phyloP scores from a whole-genome alignment of 2,329 filamentous ascomycete genomes.

The Camillea tinctor region DNA sequence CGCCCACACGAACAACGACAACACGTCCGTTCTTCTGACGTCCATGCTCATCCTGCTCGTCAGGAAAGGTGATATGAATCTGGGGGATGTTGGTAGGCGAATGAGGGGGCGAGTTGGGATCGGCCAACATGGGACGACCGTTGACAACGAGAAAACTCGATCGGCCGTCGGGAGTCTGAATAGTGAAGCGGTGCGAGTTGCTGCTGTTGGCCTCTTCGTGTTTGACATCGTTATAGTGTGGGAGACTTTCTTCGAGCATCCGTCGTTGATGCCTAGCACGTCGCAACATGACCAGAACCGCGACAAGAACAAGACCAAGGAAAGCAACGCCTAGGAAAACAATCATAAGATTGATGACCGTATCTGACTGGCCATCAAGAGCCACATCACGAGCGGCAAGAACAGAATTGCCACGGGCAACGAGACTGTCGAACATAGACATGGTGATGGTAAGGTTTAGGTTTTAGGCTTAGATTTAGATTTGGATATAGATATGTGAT shows the following conservation, averaged over 20 bases:
- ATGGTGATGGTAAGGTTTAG: slow-evolving; percentile 23
- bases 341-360: slow-evolving; percentile 75
- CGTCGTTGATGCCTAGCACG: slow-evolving; percentile 54
- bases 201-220: slow-evolving; percentile 51
- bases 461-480: no score
- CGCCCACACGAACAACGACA: slow-evolving; percentile 87
- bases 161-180: slow-evolving; percentile 56
- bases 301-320: slow-evolving; percentile 65
- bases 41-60: slow-evolving; percentile 85
- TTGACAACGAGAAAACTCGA: slow-evolving; percentile 76
- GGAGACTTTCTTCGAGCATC: slow-evolving; percentile 55
- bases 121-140: slow-evolving; percentile 70
- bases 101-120: slow-evolving; percentile 71
- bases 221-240: slow-evolving; percentile 65
- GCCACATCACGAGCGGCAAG: slow-evolving; percentile 49
- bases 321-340: slow-evolving; percentile 76
- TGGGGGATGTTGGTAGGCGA: slow-evolving; percentile 85
- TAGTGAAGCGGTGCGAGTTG: slow-evolving; percentile 56
- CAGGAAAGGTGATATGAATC: slow-evolving; percentile 97
- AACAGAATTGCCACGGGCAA: slow-evolving; percentile 38
- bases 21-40: slow-evolving; percentile 82
- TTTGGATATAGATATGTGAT: slow-evolving; percentile 14
- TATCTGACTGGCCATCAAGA: slow-evolving; percentile 44
- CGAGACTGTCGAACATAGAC: slow-evolving; percentile 36
- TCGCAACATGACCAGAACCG: slow-evolving; percentile 70